Evolutionary conservation across 129 eudicot species (phyloP), one percentile per base, ranked within the genome.

Genomic region (Artemisia tridentata): DNA sequence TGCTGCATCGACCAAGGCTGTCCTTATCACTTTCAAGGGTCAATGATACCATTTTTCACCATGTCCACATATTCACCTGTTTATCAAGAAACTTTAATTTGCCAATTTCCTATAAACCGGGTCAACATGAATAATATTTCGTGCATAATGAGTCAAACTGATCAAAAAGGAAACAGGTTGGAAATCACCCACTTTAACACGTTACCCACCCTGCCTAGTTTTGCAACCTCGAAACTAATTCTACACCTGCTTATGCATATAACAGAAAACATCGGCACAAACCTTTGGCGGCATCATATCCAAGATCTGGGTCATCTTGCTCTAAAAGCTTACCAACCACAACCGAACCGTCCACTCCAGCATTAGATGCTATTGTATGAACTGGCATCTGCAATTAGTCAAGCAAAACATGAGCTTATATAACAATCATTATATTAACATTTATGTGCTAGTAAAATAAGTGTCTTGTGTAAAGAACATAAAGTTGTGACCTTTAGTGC

Each of bases 211-310:
- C 18, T 23, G 25, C 25, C 25, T 23, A 23, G n/a, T 50, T 50
- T 50, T 50, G 17, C 18, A 5, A 50, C 55, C 55, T 50, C 55
- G 14, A 50, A 5, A 50, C 55, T 50, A 50, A 50, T 50, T 15
- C 16, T 50, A 15, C 7, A 50, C 18, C 17, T 50, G 4, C 13
- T 16, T 55, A 55, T 8, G 50, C 23, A 21, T 7, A 67, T 20
- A 48, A 23, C 11, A 7, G 23, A 46, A 65, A 12, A 55, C n/a
- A 41, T 29, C 17, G 21, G 65, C 50, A 31, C 63, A 49, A 6
- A 88, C 97, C 91, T 87, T 81, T 91, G 38, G 97, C 96, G 13
- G 97, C 97, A 76, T 91, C 96, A 76, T 88, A 91, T 16, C 97
- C 97, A 62, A 85, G 92, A 71, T 91, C 92, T 2, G 83, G 92